These are phyloP conservation scores for Sextonia rubra DNA, from an alignment of 164 flowering plant species.

Conservation along the genomic window DNA sequence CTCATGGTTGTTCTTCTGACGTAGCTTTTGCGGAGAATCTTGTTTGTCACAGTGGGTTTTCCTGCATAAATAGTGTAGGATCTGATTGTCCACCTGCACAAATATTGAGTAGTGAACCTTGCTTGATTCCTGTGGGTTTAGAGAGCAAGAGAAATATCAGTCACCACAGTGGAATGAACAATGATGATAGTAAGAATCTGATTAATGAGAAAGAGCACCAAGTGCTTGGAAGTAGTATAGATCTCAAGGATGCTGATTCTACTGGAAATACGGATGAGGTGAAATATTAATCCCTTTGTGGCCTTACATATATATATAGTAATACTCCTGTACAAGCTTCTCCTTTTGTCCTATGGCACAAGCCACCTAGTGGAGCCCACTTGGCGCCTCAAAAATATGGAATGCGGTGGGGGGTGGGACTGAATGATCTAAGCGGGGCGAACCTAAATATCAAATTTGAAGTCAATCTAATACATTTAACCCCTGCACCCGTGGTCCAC, in stretches of 20 bases:
- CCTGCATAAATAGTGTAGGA: not conserved
- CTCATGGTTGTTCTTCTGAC: not conserved
- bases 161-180: not conserved
- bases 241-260: constrained; percentile 3
- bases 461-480: too few relatives aligned
- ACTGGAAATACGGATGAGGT: constrained; percentile 12
- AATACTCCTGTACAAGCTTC: too few relatives aligned
- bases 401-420: too few relatives aligned
- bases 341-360: too few relatives aligned
- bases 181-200: constrained; percentile 3
- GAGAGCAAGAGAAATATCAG: constrained; percentile 1
- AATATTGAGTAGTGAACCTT: not conserved
- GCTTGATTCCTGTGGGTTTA: constrained; percentile 6
- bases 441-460: too few relatives aligned
- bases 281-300: not conserved
- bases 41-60: constrained; percentile 1
- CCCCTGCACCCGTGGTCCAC: too few relatives aligned
- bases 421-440: too few relatives aligned
- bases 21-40: not conserved
- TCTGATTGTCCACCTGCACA: not conserved
- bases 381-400: too few relatives aligned
- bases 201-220: constrained; percentile 8
- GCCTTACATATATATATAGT: too few relatives aligned
- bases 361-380: too few relatives aligned
- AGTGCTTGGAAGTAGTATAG: not conserved